Evolutionary conservation across 78 protist species (phyloP), one percentile per base, ranked within the genome.

Genomic region (Monocercomonoides exilis): DNA sequence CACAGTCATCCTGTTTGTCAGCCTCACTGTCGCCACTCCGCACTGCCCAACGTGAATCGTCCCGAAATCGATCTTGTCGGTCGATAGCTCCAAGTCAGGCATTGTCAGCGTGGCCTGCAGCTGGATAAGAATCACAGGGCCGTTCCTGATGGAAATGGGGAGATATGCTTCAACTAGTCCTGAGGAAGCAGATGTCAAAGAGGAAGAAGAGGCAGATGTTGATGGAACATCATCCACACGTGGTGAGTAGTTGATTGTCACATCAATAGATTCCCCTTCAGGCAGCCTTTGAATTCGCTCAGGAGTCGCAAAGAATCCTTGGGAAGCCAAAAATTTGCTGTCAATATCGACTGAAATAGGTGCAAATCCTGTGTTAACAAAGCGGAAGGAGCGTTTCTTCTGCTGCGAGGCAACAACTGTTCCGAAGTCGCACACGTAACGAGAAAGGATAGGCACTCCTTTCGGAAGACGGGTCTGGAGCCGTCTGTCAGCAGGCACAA

Each of bases 361-460:
- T 41, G 21, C 4, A 1, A 42, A 0, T 4, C 91, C 89, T 43
- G 86, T 79, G 93, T 93, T 93, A 77, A 36, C 0, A 70, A 93
- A 1, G 34, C 3, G 1, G 87, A 93, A 84, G 2, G n/a, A 34
- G 35, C 3, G 3, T 54, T 6, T 87, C 77, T 46, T 90, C 21
- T 46, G 1, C 6, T 63, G 2, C 43, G 91, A 91, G 4, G 3
- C 0, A 86, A 90, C 5, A 35, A 91, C 89, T 87, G 46, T 21
- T 42, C 95, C 95, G 38, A 93, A 88, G 85, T 93, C 94, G 43
- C 84, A 64, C 41, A 88, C 80, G 90, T 90, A 91, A 5, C 41
- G 4, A 0, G 90, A 36, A 3, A 90, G 32, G 44, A 3, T 34
- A 34, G 36, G 70, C 3, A 34, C 3, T 46, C 11, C 11, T 6